A percentile compares a stretch with the other conserved stretches of the same genome.
Conservation (phyloP, 768 basidiomycete species). For the Podaxis sp. region DNA sequence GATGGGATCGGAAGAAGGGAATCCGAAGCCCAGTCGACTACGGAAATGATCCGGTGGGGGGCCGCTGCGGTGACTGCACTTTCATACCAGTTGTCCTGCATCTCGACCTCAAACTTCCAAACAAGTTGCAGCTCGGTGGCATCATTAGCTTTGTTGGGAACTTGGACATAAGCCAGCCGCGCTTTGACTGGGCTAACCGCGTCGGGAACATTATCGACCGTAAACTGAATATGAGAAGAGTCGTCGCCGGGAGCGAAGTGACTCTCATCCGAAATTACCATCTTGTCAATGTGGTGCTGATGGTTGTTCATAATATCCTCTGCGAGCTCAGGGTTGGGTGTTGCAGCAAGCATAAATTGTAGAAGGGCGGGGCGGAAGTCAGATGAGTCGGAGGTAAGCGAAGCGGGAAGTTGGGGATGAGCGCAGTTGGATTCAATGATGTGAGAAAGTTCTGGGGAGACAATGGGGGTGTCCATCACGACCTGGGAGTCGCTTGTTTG, state of each 20-base stretch:
- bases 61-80: conserved; percentile 68
- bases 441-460: conserved; percentile 34
- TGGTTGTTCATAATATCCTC: conserved; percentile 47
- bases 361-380: conserved; percentile 59
- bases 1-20: conserved; percentile 44
- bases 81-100: conserved; percentile 97
- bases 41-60: conserved; percentile 81
- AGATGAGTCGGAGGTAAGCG: conserved; percentile 28
- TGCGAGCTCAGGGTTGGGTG: conserved; percentile 43
- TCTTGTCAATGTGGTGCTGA: conserved; percentile 44
- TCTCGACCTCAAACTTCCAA: conserved; percentile 93
- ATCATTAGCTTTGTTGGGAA: conserved; percentile 60
- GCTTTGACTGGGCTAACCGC: conserved; percentile 79
- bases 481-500: conserved; percentile 28
- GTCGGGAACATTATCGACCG: conserved; percentile 64
- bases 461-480: conserved; percentile 23
- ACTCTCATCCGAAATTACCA: conserved; percentile 36
- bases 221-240: conserved; percentile 31
- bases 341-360: conserved; percentile 77
- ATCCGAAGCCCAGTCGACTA: conserved; percentile 94
- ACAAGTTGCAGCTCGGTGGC: conserved; percentile 65
- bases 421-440: conserved; percentile 57
- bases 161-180: conserved; percentile 75
- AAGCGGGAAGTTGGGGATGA: conserved; percentile 35
- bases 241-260: conserved; percentile 42